Evolutionary conservation across 2,329 filamentous ascomycete species (phyloP).

Genomic region (Onygenales sp.): DNA sequence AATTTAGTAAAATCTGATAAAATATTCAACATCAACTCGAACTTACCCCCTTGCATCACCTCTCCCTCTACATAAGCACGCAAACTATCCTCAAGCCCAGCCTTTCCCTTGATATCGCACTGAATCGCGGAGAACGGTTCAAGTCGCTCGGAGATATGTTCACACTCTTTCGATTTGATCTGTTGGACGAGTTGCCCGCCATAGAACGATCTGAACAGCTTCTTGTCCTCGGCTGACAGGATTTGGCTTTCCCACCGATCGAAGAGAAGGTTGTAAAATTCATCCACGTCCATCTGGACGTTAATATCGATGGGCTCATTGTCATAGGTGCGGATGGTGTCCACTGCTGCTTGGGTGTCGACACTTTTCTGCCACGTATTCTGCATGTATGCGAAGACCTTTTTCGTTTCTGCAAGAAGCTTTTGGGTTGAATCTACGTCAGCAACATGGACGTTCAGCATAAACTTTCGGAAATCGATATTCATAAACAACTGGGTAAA

Average conservation of each 20-base stretch:
- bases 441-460: conserved; percentile 55
- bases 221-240: conserved; percentile 56
- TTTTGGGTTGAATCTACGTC: conserved; percentile 51
- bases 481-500: conserved; percentile 97
- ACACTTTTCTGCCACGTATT: conserved; percentile 64
- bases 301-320: conserved; percentile 74
- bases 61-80: conserved; percentile 95
- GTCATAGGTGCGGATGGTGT: conserved; percentile 72
- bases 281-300: conserved; percentile 95
- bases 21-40: background rate
- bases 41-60: conserved; percentile 76
- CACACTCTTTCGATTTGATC: conserved; percentile 87
- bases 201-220: conserved; percentile 70
- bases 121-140: conserved; percentile 93
- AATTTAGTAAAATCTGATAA: conserved; percentile 13
- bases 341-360: conserved; percentile 63
- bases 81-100: conserved; percentile 72
- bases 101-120: conserved; percentile 91
- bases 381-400: conserved; percentile 78
- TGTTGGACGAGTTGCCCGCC: conserved; percentile 89
- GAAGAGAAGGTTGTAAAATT: conserved; percentile 92
- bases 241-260: conserved; percentile 85
- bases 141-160: conserved; percentile 81
- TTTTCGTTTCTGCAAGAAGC: conserved; percentile 68
- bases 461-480: conserved; percentile 71